Percentiles rank a stretch among this genome's conserved stretches.
Conservation (phyloP, 805 yeast genomes). For the Schwanniomyces yamadae region DNA sequence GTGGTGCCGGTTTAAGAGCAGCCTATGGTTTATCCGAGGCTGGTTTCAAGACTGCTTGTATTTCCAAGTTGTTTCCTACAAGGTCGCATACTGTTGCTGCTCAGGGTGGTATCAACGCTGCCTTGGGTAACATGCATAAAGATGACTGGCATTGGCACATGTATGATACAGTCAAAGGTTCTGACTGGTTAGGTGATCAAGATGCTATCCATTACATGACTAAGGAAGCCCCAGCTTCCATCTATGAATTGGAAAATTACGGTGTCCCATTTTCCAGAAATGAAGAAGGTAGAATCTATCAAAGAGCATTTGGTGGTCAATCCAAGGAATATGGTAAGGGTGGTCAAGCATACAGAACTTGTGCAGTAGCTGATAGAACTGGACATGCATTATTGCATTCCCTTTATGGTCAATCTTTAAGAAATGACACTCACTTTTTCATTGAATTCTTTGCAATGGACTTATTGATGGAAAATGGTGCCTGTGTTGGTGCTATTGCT, state of each 20-base stretch:
- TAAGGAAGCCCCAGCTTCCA: conserved; percentile 93
- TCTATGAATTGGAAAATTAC: conserved; percentile 94
- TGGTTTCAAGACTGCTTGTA: conserved; percentile 96
- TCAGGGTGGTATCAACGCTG: conserved; percentile 99
- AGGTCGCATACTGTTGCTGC: conserved; percentile 99
- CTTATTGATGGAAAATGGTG: conserved; percentile 90
- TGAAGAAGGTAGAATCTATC: conserved; percentile 94
- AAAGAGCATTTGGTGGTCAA: conserved; percentile 99
- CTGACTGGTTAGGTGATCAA: conserved; percentile 99
- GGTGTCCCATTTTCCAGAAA: conserved; percentile 99
- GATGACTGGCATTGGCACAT: conserved; percentile 99
- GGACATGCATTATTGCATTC: conserved; percentile 97
- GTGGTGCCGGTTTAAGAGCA: conserved; percentile 98
- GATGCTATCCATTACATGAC: conserved; percentile 99
- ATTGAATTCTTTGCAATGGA: conserved; percentile 97
- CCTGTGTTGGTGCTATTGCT: conserved; percentile 94
- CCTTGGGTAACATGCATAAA: conserved; percentile 95
- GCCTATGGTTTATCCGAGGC: conserved; percentile 97
- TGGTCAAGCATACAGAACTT: conserved; percentile 98
- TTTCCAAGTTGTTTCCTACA: conserved; percentile 94
- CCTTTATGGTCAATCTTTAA: conserved; percentile 90
- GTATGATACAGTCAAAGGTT: conserved; percentile 99
- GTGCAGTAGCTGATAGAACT: conserved; percentile 99
- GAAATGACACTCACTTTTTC: conserved; percentile 97
- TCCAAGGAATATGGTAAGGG: conserved; percentile 93